phyloP scores from a whole-genome alignment of 106 monocot genomes.

The Amphibolis antarctica region DNA sequence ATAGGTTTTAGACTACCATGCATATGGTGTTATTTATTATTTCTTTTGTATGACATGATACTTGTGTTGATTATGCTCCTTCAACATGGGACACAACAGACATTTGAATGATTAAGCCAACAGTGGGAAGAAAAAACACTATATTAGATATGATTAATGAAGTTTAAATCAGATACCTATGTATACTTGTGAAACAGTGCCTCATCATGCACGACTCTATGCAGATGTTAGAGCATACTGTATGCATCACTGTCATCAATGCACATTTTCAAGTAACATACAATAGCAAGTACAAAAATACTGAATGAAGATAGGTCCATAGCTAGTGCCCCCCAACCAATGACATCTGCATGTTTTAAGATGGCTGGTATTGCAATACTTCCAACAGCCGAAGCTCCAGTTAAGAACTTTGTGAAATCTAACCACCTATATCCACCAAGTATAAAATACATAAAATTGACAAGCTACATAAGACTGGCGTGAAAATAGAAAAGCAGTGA shows the following conservation, averaged over 20 bases:
- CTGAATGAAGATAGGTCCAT: conserved; percentile 89
- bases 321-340: conserved; percentile 67
- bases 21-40: no score
- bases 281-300: conserved; percentile 48
- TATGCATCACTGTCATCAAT: conserved; percentile 48
- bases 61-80: no score
- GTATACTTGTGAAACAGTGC: conserved; percentile 2
- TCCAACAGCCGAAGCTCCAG: conserved; percentile 72
- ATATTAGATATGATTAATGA: not conserved
- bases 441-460: not conserved
- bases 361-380: conserved; percentile 92
- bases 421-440: conserved; percentile 16
- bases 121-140: no score
- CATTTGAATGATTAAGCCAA: no score
- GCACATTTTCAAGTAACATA: conserved; percentile 43
- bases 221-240: conserved; percentile 25
- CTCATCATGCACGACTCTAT: not conserved
- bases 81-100: no score
- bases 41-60: no score
- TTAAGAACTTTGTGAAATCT: conserved; percentile 76
- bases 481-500: not conserved
- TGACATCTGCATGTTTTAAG: conserved; percentile 75
- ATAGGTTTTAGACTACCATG: no score
- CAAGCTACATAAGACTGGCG: not conserved
- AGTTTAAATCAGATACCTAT: not conserved